Base-by-base conservation (phyloP, 345 rosid genomes). In the Mangifera indica region DNA sequence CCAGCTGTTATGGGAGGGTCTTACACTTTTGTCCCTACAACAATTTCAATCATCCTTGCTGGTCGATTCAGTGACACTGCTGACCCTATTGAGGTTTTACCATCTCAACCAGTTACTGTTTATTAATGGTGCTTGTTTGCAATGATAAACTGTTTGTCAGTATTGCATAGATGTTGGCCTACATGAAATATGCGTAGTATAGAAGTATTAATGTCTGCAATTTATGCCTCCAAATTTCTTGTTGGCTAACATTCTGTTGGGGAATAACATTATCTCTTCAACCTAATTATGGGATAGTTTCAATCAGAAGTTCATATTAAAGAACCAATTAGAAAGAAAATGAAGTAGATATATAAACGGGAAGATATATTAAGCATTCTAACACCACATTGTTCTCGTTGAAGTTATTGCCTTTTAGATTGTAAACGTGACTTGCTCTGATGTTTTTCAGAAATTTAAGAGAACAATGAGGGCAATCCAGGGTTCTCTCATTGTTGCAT, bases 1-100 rank as follows among this genome's bases (percentile, higher is more conserved):
- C 99, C 99, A 18, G 96, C 96, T 75, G 91, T 96, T 13, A 93
- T 96, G 71, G 97, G 97, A 76, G 97, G 87, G 66, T 96, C 99
- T 21, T 88, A 80, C 76, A 93, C 98, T 53, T 96, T 85, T 83
- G 97, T 96, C 48, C 98, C 98, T 26, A 80, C 96, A 34, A 88
- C 95, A 74, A 91, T 93, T 76, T 96, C 99, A 61, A 87, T 96
- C 72, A 89, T 96, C 84, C 91, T 96, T 60, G 88, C 98, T 54
- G 87, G 90, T 60, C 91, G 98, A 65, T 96, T 88, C 81, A 89
- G 83, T 66, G 84, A 86, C 45, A 55, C 34, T 55, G 26, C 82
- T 12, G 89, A 91, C 63, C 97, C 99, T 45, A 61, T 77, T 56
- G 88, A 89, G 81, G 98, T 94, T 81, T 63, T n/a, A 67, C 72